Conservation (phyloP, 768 basidiomycete genomes). For the Lactifluus subvellereus region DNA sequence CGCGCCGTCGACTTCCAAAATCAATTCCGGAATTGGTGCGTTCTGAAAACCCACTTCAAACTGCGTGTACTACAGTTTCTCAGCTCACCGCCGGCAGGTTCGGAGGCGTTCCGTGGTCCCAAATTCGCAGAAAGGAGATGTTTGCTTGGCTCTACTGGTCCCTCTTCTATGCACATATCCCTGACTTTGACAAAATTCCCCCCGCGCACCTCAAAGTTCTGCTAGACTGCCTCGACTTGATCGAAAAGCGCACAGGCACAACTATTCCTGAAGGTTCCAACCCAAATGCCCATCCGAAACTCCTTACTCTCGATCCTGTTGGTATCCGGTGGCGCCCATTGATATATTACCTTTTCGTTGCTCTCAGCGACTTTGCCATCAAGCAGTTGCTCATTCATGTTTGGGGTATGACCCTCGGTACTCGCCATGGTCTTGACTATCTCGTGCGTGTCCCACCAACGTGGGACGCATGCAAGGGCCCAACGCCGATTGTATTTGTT, state of each 20-base stretch:
- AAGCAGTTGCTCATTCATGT: constrained; percentile 39
- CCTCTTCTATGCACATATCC: constrained; percentile 64
- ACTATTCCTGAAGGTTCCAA: constrained; percentile 56
- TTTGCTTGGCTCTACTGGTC: constrained; percentile 80
- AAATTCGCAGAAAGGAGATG: constrained; percentile 57
- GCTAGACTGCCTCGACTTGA: constrained; percentile 51
- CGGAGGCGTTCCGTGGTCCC: constrained; percentile 64
- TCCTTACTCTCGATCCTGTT: constrained; percentile 74
- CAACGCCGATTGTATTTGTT: constrained; percentile 72
- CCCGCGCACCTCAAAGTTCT: constrained; percentile 44
- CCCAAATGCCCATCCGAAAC: constrained; percentile 46
- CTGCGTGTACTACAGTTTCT: background rate
- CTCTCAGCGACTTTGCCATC: constrained; percentile 43
- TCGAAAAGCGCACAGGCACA: constrained; percentile 70
- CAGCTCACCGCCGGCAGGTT: constrained; percentile 49
- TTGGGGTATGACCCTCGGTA: constrained; percentile 41
- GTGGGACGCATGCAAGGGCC: constrained; percentile 55
- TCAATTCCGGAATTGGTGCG: constrained; percentile 51
- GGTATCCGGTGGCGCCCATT: constrained; percentile 64
- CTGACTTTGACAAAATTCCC: constrained; percentile 43
- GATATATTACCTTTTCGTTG: constrained; percentile 52
- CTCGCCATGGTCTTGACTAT: constrained; percentile 72
- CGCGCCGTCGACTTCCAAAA: constrained; percentile 71
- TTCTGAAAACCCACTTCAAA: background rate
- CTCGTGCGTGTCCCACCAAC: constrained; percentile 61